Base-by-base conservation (phyloP, 2,329 filamentous ascomycete species). In the Monosporascus sp. region DNA sequence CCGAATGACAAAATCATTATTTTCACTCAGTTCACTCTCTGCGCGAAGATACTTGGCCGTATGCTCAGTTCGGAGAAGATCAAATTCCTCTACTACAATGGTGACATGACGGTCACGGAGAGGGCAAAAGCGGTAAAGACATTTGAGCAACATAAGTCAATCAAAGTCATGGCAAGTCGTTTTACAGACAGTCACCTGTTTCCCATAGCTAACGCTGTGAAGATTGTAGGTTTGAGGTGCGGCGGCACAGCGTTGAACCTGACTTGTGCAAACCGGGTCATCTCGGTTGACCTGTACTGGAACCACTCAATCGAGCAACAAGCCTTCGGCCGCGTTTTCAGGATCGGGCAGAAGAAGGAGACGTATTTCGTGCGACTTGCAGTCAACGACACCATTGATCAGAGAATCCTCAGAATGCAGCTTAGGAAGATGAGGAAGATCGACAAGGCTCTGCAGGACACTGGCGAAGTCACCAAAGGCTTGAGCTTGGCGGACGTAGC, bases 221-320 rank as follows among this genome's bases (percentile, higher is more conserved):
- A 76, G 70, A 52, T 78, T 3, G 55, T 68, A 0, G 69, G 70
- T 0, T 55, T 76, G 37, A 63, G 55, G 17, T 68, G 65, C 15
- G 71, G 73, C 1, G 68, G 68, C 0, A 68, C 72, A 14, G 70
- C 67, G 26, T 70, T 74, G 50, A 77, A 78, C 41, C 54, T 79
- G 0, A 70, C 64, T 0, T 65, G 56, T 2, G 76, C 75, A 1
- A 82, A 80, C 48, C 74, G 80, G 3, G 77, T 82, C 22, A 81
- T 85, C 20, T 68, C 79, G 0, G 50, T 80, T 0, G 81, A 85
- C 35, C 68, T 73, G 0, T 85, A 80, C 80, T 90, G 82, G 82
- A 89, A 89, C 53, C 67, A 68, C 1, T 72, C 77, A 0, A 66
- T 75, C 0, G 85, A 90, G 59, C 71, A 82, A n/a, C 87, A 90